phyloP scores from a whole-genome alignment of 2,329 filamentous ascomycete genomes.

The Phoma herbarum region DNA sequence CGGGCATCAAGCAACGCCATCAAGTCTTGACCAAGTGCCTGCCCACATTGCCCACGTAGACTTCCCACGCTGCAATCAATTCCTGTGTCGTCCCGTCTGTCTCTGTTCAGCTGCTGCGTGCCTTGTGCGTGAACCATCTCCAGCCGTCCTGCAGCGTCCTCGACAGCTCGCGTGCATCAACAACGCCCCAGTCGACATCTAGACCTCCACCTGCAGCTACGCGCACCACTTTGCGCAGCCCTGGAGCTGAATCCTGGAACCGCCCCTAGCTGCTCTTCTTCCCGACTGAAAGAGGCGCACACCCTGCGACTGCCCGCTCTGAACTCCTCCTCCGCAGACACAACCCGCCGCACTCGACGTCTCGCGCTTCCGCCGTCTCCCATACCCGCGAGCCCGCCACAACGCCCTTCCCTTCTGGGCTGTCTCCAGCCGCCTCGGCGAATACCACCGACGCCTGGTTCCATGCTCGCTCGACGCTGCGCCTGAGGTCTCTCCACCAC shows the following conservation, averaged over 20 bases:
- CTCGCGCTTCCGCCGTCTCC: conserved; percentile 3
- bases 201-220: conserved; percentile 19
- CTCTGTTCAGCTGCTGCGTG: neutral
- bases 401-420: conserved; percentile 22
- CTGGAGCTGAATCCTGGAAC: conserved; percentile 5
- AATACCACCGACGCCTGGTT: conserved; percentile 14
- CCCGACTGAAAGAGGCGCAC: conserved; percentile 5
- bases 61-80: neutral
- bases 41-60: neutral
- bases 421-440: conserved; percentile 19
- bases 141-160: neutral
- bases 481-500: conserved; percentile 8
- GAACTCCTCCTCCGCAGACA: neutral
- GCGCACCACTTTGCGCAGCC: conserved; percentile 12
- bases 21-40: neutral
- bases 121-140: neutral
- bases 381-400: conserved; percentile 7
- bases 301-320: neutral
- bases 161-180: neutral
- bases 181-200: conserved; percentile 11
- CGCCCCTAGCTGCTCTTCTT: conserved; percentile 21
- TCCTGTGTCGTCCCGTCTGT: neutral
- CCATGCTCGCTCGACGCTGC: conserved; percentile 26
- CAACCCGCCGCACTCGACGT: neutral
- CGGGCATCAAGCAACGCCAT: neutral